A percentile compares a stretch with the other conserved stretches of the same genome.
phyloP scores from a whole-genome alignment of 2,329 filamentous ascomycete species.

The Trichophyton equinum region DNA sequence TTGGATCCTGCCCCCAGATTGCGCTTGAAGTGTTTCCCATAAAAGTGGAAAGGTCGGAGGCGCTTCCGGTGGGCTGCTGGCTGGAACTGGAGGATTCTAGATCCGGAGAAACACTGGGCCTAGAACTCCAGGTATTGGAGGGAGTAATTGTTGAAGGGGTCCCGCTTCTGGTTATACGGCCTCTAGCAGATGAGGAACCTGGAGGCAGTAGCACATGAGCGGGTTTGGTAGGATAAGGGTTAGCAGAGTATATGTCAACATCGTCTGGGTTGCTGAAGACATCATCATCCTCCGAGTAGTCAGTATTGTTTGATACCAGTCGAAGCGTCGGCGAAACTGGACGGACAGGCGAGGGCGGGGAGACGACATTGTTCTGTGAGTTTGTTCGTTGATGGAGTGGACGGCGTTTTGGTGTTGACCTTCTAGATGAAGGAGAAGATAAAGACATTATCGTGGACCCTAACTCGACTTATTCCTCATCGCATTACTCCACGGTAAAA shows the following conservation, averaged over 20 bases:
- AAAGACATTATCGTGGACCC: conserved; percentile 10
- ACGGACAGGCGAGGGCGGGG: conserved; percentile 17
- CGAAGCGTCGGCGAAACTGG: conserved; percentile 20
- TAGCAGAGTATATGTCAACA: conserved; percentile 29
- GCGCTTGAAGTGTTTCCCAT: conserved; percentile 11
- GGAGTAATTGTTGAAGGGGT: background rate
- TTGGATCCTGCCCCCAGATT: conserved; percentile 12
- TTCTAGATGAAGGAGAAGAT: conserved; percentile 18
- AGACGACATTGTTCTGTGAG: conserved; percentile 34
- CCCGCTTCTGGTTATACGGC: conserved; percentile 11
- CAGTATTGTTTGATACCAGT: conserved; percentile 22
- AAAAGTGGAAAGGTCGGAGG: conserved; percentile 7
- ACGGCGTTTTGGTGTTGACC: conserved; percentile 26
- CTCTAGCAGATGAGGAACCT: conserved; percentile 14
- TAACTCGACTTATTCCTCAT: conserved; percentile 5
- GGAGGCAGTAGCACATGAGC: conserved; percentile 34
- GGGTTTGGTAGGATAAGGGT: conserved; percentile 37
- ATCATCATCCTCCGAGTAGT: conserved; percentile 3
- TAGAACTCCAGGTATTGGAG: background rate
- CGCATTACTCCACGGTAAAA: conserved; percentile 17
- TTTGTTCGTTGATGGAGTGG: conserved; percentile 36
- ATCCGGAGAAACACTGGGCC: background rate
- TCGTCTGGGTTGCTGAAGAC: conserved; percentile 13
- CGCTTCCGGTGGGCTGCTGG: conserved; percentile 7
- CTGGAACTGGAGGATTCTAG: conserved; percentile 4